Percentiles rank a stretch among this genome's conserved stretches.
Conservation (phyloP, 345 rosid species). For the Cardamine resedifolia region DNA sequence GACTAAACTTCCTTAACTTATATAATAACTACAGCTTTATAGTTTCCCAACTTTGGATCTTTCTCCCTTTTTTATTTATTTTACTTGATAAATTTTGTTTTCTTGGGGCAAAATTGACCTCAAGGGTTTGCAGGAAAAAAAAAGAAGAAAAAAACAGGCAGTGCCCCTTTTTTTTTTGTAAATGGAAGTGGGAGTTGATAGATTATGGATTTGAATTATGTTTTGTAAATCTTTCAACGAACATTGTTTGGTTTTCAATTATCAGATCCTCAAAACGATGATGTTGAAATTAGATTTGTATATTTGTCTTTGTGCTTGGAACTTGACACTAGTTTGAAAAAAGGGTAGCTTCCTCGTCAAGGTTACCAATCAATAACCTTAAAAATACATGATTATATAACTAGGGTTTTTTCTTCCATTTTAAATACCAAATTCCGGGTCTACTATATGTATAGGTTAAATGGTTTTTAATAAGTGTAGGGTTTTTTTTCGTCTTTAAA, state of each 20-base stretch:
- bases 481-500: no score
- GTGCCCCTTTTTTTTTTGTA: conserved; percentile 22
- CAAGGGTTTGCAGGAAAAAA: not conserved
- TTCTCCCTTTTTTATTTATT: conserved; percentile 22
- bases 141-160: not conserved
- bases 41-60: conserved; percentile 18
- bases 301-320: not conserved
- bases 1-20: conserved; percentile 34
- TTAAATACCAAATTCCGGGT: no score
- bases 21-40: conserved; percentile 29
- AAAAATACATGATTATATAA: no score
- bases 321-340: not conserved
- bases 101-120: conserved; percentile 29
- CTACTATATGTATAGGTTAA: no score
- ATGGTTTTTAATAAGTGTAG: no score
- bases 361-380: no score
- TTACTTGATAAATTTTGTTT: conserved; percentile 26
- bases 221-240: conserved; percentile 16
- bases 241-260: conserved; percentile 20
- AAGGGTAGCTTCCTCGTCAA: not conserved
- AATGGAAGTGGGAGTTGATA: conserved; percentile 32
- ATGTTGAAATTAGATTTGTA: not conserved
- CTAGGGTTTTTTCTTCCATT: no score
- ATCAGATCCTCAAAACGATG: not conserved
- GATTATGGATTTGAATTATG: conserved; percentile 21